Conservation (phyloP, 225 moss, liverwort and hornwort species). For the Pseudisothecium myosuroides region DNA sequence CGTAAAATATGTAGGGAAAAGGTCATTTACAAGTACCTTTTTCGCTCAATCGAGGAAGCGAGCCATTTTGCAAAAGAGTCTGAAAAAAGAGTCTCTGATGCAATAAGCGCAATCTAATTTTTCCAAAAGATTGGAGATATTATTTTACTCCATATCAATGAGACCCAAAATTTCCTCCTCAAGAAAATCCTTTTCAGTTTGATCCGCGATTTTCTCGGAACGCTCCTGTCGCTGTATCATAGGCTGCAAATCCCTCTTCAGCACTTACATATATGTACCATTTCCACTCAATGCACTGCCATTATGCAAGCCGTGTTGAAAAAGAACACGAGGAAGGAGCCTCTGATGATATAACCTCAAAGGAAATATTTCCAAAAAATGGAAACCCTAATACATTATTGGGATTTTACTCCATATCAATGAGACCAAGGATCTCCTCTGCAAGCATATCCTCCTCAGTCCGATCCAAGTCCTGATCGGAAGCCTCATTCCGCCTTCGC, state of each 20-base stretch:
- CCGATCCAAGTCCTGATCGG: not conserved
- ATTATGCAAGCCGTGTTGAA: not conserved
- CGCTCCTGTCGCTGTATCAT: not conserved
- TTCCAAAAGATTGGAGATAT: not conserved
- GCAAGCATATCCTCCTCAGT: constrained; percentile 15
- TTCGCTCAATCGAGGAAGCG: not conserved
- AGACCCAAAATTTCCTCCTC: not conserved
- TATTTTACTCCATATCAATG: not conserved
- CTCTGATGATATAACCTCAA: too few relatives aligned
- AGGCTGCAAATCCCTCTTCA: not conserved
- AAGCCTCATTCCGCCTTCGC: not conserved
- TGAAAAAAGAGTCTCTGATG: not conserved
- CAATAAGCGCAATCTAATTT: not conserved
- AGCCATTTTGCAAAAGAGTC: not conserved
- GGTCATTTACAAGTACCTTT: not conserved
- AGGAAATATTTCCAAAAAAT: not conserved
- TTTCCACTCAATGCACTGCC: not conserved
- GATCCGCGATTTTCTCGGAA: not conserved
- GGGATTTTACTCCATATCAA: not conserved
- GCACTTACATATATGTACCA: not conserved
- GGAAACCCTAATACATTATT: not conserved
- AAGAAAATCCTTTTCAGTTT: not conserved
- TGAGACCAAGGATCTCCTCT: not conserved
- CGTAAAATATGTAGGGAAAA: not conserved
- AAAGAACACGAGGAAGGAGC: not conserved